Conservation (phyloP, 2,329 filamentous ascomycete genomes). For the Paraconiothyrium sp. region DNA sequence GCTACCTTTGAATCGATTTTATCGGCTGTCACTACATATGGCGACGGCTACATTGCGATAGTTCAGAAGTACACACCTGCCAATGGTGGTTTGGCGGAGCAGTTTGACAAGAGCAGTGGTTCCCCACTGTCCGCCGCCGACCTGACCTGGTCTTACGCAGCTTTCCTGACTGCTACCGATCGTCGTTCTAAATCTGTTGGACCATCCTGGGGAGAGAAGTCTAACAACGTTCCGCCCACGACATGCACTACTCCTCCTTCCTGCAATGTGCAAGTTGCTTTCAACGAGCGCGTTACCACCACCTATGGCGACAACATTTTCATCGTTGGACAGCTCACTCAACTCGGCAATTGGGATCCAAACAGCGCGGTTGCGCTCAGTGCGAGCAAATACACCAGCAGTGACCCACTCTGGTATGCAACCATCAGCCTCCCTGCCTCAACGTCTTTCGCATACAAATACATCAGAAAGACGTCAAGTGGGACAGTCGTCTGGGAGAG, state of each 20-base stretch:
- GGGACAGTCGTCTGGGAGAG: conserved; percentile 58
- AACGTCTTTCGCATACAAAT: conserved; percentile 56
- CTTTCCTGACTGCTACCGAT: conserved; percentile 59
- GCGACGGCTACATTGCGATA: conserved; percentile 63
- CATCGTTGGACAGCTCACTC: conserved; percentile 53
- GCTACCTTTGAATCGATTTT: conserved; percentile 62
- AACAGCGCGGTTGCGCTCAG: conserved; percentile 51
- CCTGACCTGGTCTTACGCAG: conserved; percentile 78
- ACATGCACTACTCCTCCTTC: conserved; percentile 27
- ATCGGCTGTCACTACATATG: conserved; percentile 72
- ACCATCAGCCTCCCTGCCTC: conserved; percentile 53
- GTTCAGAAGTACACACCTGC: conserved; percentile 61
- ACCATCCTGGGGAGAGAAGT: conserved; percentile 1
- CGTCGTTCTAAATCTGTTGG: not conserved
- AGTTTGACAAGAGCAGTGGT: conserved; percentile 64
- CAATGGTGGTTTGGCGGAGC: conserved; percentile 73
- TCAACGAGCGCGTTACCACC: conserved; percentile 59
- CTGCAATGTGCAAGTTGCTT: conserved; percentile 49
- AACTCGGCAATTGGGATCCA: conserved; percentile 57
- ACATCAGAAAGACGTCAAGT: conserved; percentile 56
- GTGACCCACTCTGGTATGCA: conserved; percentile 57
- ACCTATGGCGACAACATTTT: conserved; percentile 60
- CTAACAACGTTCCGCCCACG: conserved; percentile 41
- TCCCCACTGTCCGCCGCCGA: conserved; percentile 70
- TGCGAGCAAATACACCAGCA: conserved; percentile 54